Evolutionary conservation across 371 early-diverging fungal species (phyloP).

Genomic region (Mucor sp.): DNA sequence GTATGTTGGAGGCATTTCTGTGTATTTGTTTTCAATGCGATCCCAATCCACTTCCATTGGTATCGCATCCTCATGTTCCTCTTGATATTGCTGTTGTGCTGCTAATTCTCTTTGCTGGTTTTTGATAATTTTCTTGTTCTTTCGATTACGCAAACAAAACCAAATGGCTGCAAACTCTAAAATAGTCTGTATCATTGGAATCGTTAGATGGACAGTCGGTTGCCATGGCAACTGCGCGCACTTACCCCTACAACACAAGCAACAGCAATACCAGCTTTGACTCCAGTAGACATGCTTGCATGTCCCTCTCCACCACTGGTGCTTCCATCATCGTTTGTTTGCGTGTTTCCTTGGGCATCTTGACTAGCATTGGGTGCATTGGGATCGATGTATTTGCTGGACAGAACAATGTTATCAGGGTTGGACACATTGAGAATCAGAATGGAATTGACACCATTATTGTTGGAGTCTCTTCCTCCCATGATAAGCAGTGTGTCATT

Average conservation of each 20-base stretch:
- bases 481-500: not conserved
- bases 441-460: not conserved
- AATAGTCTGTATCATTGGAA: not conserved
- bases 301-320: not conserved
- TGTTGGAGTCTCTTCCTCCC: conserved; percentile 3
- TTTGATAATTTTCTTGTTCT: not conserved
- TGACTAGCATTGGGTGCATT: not conserved
- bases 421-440: not conserved
- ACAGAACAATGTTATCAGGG: not conserved
- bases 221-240: not conserved
- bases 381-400: not conserved
- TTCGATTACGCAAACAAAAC: not conserved
- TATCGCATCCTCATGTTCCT: not conserved
- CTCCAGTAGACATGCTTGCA: not conserved
- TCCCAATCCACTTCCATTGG: conserved; percentile 11
- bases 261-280: conserved; percentile 3
- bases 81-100: not conserved
- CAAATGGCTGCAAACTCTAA: not conserved
- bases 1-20: not conserved
- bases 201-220: not conserved
- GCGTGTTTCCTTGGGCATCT: not conserved
- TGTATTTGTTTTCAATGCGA: conserved; percentile 1
- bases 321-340: not conserved
- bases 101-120: not conserved
- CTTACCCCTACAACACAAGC: conserved; percentile 2